Evolutionary conservation across 179 eudicot species (phyloP).

Genomic region (Amaranthus tricolor): DNA sequence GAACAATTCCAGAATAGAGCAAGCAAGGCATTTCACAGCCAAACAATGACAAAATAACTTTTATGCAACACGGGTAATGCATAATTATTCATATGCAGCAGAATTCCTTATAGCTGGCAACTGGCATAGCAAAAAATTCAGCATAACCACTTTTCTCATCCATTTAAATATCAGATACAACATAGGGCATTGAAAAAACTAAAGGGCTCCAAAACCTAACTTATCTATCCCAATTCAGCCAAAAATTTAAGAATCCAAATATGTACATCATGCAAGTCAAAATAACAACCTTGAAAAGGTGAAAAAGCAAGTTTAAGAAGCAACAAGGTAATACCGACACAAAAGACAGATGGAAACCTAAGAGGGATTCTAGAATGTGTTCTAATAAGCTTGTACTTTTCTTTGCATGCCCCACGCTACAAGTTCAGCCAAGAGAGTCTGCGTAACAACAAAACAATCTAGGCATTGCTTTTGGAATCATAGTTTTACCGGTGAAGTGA

Average conservation of each 20-base stretch:
- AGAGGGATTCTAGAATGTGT: neutral
- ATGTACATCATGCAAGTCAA: neutral
- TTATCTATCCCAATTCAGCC: neutral
- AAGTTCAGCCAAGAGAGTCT: neutral
- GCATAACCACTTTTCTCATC: neutral
- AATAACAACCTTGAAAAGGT: neutral
- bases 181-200: neutral
- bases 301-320: neutral
- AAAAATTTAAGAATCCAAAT: neutral
- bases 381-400: neutral
- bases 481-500: too few relatives aligned
- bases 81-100: neutral
- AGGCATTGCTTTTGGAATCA: neutral
- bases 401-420: neutral
- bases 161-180: neutral
- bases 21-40: neutral
- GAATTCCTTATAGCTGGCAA: neutral
- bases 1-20: neutral
- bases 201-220: too few relatives aligned
- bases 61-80: neutral
- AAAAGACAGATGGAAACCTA: neutral
- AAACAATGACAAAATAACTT: neutral
- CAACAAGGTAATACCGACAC: neutral
- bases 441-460: neutral
- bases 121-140: neutral